These are phyloP conservation scores for Penicillium tannophilum DNA, from an alignment of 495 filamentous ascomycete species.

Conservation along the genomic window DNA sequence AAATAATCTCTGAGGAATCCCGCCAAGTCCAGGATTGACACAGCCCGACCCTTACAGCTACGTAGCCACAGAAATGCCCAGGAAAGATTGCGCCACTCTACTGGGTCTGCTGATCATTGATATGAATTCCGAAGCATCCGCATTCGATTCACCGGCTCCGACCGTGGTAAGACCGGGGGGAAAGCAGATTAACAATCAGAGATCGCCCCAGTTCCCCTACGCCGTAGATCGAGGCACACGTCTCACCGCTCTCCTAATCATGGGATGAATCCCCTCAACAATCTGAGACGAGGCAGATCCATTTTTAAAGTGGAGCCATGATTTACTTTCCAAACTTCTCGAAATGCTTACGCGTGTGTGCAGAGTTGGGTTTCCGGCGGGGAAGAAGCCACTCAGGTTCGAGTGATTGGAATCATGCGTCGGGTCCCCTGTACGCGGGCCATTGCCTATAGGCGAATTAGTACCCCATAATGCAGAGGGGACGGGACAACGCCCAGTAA, in stretches of 20 bases:
- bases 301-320: constrained; percentile 10
- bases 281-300: constrained; percentile 9
- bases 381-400: not conserved
- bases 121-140: constrained; percentile 7
- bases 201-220: not conserved
- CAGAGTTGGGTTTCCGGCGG: not conserved
- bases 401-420: constrained; percentile 1
- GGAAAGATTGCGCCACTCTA: constrained; percentile 4
- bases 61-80: not conserved
- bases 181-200: not conserved
- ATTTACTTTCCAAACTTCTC: constrained; percentile 11
- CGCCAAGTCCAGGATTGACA: constrained; percentile 12
- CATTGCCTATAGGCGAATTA: constrained; percentile 6
- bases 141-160: constrained; percentile 4
- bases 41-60: constrained; percentile 13
- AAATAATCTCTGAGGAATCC: constrained; percentile 9
- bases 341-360: constrained; percentile 6
- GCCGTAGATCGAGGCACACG: constrained; percentile 11
- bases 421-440: not conserved
- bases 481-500: constrained; percentile 15
- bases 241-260: constrained; percentile 6
- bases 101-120: constrained; percentile 12
- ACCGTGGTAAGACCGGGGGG: not conserved
- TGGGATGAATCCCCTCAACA: constrained; percentile 7
- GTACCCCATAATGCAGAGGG: constrained; percentile 15